Percentiles rank a stretch among this genome's conserved stretches.
Conservation (phyloP, 768 basidiomycete species). For the Rhizopogon vesiculosus region DNA sequence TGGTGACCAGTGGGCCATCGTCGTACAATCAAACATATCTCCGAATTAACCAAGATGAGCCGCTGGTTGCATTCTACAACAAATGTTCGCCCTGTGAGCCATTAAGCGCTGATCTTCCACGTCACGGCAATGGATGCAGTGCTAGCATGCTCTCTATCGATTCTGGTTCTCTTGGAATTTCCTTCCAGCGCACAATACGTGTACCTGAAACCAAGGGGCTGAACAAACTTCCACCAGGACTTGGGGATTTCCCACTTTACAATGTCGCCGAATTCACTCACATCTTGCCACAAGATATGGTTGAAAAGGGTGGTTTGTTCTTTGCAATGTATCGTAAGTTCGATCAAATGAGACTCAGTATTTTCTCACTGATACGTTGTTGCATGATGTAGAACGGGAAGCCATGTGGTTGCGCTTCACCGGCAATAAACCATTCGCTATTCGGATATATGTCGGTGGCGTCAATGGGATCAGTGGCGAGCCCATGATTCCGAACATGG, state of each 20-base stretch:
- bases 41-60: neutral
- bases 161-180: neutral
- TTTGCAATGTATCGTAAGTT: slow-evolving; percentile 14
- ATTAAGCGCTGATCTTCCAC: neutral
- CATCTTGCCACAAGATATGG: slow-evolving; percentile 14
- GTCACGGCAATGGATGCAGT: neutral
- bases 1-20: neutral
- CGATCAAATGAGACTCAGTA: neutral
- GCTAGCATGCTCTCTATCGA: neutral
- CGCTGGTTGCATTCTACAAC: neutral
- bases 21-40: neutral
- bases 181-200: neutral
- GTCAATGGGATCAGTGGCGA: slow-evolving; percentile 23
- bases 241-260: slow-evolving; percentile 4
- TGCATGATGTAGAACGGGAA: slow-evolving; percentile 22
- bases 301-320: slow-evolving; percentile 20
- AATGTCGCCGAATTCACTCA: slow-evolving; percentile 11
- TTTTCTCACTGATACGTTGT: slow-evolving; percentile 1
- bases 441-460: slow-evolving; percentile 26
- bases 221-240: neutral
- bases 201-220: neutral
- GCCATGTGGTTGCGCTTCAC: slow-evolving; percentile 26
- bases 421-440: slow-evolving; percentile 6
- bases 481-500: neutral
- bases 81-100: neutral